These are phyloP conservation scores for Fusarium marasasianum DNA, from an alignment of 2,329 filamentous ascomycete species.

Conservation along the genomic window DNA sequence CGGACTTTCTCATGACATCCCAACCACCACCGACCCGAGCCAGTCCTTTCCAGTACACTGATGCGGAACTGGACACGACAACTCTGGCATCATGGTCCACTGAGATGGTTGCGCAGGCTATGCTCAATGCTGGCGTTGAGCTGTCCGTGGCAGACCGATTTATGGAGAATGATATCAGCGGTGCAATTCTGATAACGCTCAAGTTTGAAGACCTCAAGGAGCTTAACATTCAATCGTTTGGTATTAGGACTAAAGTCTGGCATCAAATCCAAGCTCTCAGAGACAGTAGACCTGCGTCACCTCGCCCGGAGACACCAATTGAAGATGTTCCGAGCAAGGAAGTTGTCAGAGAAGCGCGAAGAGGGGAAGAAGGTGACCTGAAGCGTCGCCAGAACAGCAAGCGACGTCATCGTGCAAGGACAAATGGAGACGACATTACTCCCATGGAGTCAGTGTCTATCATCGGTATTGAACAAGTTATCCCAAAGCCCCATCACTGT, in stretches of 20 bases:
- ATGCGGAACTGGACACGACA: conserved; percentile 65
- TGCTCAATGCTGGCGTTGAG: conserved; percentile 86
- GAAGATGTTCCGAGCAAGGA: conserved; percentile 66
- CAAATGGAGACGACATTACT: conserved; percentile 71
- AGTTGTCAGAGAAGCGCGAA: conserved; percentile 57
- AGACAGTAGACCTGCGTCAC: conserved; percentile 61
- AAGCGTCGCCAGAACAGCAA: conserved; percentile 54
- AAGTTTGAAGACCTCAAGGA: conserved; percentile 90
- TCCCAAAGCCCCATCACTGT: conserved; percentile 86
- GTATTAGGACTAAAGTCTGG: conserved; percentile 82
- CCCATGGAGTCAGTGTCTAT: conserved; percentile 89
- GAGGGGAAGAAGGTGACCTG: conserved; percentile 48
- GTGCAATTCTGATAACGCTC: conserved; percentile 85
- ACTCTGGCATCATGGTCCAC: conserved; percentile 75
- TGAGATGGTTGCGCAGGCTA: conserved; percentile 83
- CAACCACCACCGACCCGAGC: conserved; percentile 48
- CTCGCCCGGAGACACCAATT: conserved; percentile 67
- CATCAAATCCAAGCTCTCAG: conserved; percentile 78
- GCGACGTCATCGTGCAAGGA: conserved; percentile 51
- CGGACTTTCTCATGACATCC: conserved; percentile 40
- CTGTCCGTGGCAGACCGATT: conserved; percentile 82
- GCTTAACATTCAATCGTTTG: conserved; percentile 82
- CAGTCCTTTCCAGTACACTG: conserved; percentile 66
- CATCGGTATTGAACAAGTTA: conserved; percentile 88
- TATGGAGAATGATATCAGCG: conserved; percentile 90